Evolutionary conservation across 164 flowering plant species (phyloP).

Genomic region (Brasenia schreberi): DNA sequence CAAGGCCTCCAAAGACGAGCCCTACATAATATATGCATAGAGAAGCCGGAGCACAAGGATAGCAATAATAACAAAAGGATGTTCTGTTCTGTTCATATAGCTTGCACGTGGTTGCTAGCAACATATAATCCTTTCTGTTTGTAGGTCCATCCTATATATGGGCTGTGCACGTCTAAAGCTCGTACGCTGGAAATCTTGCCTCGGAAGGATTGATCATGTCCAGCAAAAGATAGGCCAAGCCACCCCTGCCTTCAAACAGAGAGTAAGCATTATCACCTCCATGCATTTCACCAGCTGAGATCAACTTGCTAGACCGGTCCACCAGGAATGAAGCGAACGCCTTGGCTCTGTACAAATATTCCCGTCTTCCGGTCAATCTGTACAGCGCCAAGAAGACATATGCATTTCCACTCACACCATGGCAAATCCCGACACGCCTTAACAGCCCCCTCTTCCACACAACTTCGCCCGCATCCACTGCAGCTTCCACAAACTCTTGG

Average conservation of each 20-base stretch:
- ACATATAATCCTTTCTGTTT: no score
- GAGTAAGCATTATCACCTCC: slow-evolving; percentile 75
- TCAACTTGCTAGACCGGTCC: slow-evolving; percentile 41
- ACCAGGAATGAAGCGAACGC: slow-evolving; percentile 70
- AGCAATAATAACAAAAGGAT: no score
- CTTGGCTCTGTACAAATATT: slow-evolving; percentile 55
- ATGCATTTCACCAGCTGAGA: slow-evolving; percentile 49
- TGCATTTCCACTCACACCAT: slow-evolving; percentile 79
- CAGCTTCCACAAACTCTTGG: slow-evolving; percentile 42
- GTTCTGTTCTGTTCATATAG: no score
- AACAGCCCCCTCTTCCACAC: slow-evolving; percentile 75
- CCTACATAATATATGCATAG: no score
- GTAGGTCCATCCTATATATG: no score
- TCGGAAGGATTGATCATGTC: slow-evolving; percentile 49
- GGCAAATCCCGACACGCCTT: slow-evolving; percentile 78
- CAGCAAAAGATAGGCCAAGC: slow-evolving; percentile 61
- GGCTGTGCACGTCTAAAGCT: slow-evolving; percentile 18
- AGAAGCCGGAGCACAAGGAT: no score
- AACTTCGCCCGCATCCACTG: slow-evolving; percentile 59
- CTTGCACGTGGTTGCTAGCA: no score
- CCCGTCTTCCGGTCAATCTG: slow-evolving; percentile 33
- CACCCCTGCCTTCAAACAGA: slow-evolving; percentile 74
- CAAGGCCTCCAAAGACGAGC: no score
- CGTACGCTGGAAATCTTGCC: slow-evolving; percentile 73
- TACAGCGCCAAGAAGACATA: slow-evolving; percentile 74